Evolutionary conservation across 805 yeast species (phyloP), one percentile per base, ranked within the genome.

Genomic region (Candida maesae): DNA sequence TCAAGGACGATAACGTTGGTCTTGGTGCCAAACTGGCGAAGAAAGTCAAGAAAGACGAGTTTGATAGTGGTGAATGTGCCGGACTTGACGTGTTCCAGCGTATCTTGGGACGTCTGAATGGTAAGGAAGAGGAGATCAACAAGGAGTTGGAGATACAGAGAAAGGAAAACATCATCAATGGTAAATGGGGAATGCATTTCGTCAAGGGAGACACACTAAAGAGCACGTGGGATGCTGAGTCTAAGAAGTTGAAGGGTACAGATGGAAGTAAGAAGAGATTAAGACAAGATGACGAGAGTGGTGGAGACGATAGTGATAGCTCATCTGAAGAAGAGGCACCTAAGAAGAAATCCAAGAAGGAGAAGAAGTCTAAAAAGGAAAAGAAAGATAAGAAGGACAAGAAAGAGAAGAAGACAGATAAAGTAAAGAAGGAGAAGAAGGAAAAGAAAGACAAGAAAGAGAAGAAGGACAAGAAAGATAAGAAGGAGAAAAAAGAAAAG

Each of bases 31-130:
- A 76, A 49, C 66, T 82, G 32, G 76, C 79, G 11, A 71, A 73
- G 52, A 72, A 73, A 40, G 70, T 68, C 31, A 75, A 76, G 51
- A 74, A 68, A 33, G 93, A 82, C 51, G 86, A 78, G 49, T 79
- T 81, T 52, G 88, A 82, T 52, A 75, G 79, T 49, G 95, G 87
- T 43, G 95, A 87, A 50, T 81, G 91, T 50, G 84, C 89, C 10
- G 96, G 97, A 4, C 70, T 91, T 31, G 98, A 93, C 61, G 95
- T 84, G 3, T 91, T 93, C 59, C 99, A 91, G 66, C 74, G 95
- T 52, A 76, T 91, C 34, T 68, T 91, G 47, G 97, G 97, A 10
- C 76, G 89, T 58, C 71, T 91, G 47, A 91, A 91, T 59, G 97
- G 97, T 35, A 84, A 80, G 51, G 91, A 83, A 55, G 84, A 78